Percentiles rank a stretch among this genome's conserved stretches.
Evolutionary conservation across 768 basidiomycete species (phyloP).

Genomic region (Rhodocollybia butyracea): DNA sequence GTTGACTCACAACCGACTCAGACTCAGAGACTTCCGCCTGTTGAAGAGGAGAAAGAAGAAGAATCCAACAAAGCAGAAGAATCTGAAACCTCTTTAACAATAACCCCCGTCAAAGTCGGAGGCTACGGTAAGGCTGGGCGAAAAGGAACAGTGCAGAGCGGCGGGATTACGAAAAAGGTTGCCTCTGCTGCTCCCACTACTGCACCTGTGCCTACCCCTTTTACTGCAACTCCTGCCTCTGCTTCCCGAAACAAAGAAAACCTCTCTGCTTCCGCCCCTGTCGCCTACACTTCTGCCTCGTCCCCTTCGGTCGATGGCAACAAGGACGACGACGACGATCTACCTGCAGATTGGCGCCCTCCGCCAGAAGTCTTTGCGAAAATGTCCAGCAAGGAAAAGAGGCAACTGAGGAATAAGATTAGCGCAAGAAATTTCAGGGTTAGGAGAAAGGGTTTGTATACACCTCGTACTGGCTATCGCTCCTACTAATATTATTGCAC

Average conservation of each 20-base stretch:
- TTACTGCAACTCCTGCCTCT: neutral
- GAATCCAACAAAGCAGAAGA: no score
- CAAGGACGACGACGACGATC: slow-evolving; percentile 46
- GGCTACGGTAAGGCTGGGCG: slow-evolving; percentile 55
- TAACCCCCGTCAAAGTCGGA: slow-evolving; percentile 53
- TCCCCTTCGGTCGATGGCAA: slow-evolving; percentile 8
- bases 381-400: slow-evolving; percentile 93
- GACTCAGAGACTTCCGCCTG: no score
- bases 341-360: slow-evolving; percentile 81
- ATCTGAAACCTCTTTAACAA: slow-evolving; percentile 41
- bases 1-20: no score
- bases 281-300: neutral
- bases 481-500: slow-evolving; percentile 1
- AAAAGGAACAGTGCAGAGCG: slow-evolving; percentile 68
- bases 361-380: slow-evolving; percentile 93
- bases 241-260: slow-evolving; percentile 3
- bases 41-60: slow-evolving; percentile 30
- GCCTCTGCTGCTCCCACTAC: slow-evolving; percentile 17
- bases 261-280: slow-evolving; percentile 6
- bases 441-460: slow-evolving; percentile 73
- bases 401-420: slow-evolving; percentile 96
- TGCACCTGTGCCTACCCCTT: neutral
- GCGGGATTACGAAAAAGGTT: slow-evolving; percentile 67
- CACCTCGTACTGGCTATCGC: neutral
- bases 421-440: slow-evolving; percentile 94